Evolutionary conservation across 495 filamentous ascomycete genomes (phyloP), one percentile per base, ranked within the genome.

Genomic region (Lasiosphaeria ovina): DNA sequence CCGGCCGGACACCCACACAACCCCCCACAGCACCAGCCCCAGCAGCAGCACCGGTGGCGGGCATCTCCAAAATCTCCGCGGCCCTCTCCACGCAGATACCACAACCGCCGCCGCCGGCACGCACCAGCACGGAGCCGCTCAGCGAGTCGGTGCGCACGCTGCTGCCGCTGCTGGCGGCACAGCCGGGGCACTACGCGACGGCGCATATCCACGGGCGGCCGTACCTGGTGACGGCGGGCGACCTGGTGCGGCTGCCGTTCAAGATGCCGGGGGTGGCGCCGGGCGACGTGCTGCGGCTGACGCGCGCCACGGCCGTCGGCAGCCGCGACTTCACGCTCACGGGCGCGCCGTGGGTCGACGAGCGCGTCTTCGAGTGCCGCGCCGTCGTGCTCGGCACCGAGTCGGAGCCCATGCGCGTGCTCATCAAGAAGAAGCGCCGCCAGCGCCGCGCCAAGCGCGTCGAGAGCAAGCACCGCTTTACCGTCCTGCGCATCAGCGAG

Each of bases 371-470:
- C 65, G 87, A 89, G 72, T 96, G 91, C 74, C 82, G 93, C 52
- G 90, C 92, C 3, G 82, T 85, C 44, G 91, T 98, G n/a, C 80
- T 92, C 57, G 92, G 90, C 9, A 85, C 89, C 35, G 96, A 98
- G 74, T 76, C 81, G 36, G 94, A 98, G 82, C 95, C 95, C 49
- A 73, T 97, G 82, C 78, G 91, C 59, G 71, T 90, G 58, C 89
- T 90, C 78, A 83, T 92, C 81, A 98, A 98, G 89, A 98, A 89
- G 68, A 97, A 97, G 85, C 74, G 87, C 75, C 86, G 94, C 78
- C 83, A 87, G 69, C 80, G 95, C 69, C 85, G 86, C 66, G 81
- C 85, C 10, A 89, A 86, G 79, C 79, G 71, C 42, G 86, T 92
- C 14, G 83, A 75, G 73, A 97, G 89, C 77, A 96, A 98, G 82